These are phyloP conservation scores for Wakefieldia striispora DNA, from an alignment of 768 basidiomycete genomes.

Conservation along the genomic window DNA sequence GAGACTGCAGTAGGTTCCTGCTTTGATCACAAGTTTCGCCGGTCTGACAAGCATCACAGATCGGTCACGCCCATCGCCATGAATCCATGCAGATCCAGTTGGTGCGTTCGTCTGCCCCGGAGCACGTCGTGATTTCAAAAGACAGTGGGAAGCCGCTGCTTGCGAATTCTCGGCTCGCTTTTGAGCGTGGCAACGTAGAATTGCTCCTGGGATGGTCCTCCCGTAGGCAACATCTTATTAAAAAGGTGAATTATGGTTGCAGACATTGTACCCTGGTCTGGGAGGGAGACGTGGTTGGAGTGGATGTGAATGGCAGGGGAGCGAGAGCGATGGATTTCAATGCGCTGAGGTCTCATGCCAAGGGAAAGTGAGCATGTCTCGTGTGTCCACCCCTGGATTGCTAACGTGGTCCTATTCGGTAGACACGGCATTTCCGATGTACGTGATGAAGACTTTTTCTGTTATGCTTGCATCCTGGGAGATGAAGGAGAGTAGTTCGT, in stretches of 20 bases:
- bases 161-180: not conserved
- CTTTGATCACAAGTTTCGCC: too few relatives aligned
- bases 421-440: conserved; percentile 51
- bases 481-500: not conserved
- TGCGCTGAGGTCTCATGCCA: conserved; percentile 61
- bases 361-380: conserved; percentile 48
- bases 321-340: conserved; percentile 45
- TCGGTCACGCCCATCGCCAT: conserved; percentile 66
- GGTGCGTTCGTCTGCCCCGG: not conserved
- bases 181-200: conserved; percentile 26
- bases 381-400: not conserved
- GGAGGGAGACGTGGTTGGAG: not conserved
- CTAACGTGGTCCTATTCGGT: conserved; percentile 6
- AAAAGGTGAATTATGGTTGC: conserved; percentile 47
- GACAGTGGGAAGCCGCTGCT: not conserved
- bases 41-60: conserved; percentile 34
- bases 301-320: not conserved
- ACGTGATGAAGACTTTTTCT: conserved; percentile 56
- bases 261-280: conserved; percentile 42
- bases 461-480: conserved; percentile 3
- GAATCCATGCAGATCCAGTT: conserved; percentile 45
- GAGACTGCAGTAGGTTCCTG: conserved; percentile 41
- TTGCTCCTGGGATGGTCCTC: conserved; percentile 17
- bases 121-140: not conserved
- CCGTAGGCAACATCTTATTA: conserved; percentile 30